phyloP scores from a whole-genome alignment of 495 filamentous ascomycete genomes.

The Tuber calosporum region DNA sequence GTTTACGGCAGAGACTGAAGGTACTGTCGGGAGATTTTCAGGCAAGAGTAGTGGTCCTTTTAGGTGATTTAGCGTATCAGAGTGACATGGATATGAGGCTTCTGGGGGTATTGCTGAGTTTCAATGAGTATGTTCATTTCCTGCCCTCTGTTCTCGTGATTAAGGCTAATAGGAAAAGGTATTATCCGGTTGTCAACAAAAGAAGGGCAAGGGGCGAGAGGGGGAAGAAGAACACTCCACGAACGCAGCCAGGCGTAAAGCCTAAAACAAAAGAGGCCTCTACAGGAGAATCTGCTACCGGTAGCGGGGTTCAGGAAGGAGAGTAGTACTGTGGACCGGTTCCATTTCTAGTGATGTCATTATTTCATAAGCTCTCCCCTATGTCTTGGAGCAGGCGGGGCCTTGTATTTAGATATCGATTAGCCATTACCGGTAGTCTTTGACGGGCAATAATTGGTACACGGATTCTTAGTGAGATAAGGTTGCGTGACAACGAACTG shows the following conservation, averaged over 20 bases:
- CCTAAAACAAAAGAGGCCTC: conserved; percentile 15
- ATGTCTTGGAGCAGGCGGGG: background rate
- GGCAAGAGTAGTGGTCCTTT: conserved; percentile 63
- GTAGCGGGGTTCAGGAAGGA: conserved; percentile 23
- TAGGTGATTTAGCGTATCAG: conserved; percentile 87
- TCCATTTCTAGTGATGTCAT: background rate
- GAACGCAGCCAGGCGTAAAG: conserved; percentile 18
- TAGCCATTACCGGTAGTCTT: background rate
- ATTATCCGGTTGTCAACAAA: conserved; percentile 41
- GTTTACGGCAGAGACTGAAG: conserved; percentile 62
- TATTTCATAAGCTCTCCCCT: background rate
- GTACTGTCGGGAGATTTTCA: conserved; percentile 68
- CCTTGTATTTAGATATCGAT: conserved; percentile 1
- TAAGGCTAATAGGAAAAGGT: conserved; percentile 21
- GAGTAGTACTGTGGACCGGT: conserved; percentile 20
- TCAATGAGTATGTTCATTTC: conserved; percentile 68
- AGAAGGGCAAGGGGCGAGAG: conserved; percentile 17
- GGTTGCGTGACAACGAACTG: background rate
- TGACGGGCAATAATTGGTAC: background rate
- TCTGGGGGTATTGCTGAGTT: conserved; percentile 94
- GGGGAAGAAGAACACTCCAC: conserved; percentile 28
- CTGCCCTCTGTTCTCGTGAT: background rate
- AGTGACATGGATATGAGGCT: conserved; percentile 94
- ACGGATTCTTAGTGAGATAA: background rate
- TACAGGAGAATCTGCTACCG: conserved; percentile 21